A percentile compares a stretch with the other conserved stretches of the same genome.
Evolutionary conservation across 106 monocot genomes (phyloP).

Genomic region (Vanilla planifolia): DNA sequence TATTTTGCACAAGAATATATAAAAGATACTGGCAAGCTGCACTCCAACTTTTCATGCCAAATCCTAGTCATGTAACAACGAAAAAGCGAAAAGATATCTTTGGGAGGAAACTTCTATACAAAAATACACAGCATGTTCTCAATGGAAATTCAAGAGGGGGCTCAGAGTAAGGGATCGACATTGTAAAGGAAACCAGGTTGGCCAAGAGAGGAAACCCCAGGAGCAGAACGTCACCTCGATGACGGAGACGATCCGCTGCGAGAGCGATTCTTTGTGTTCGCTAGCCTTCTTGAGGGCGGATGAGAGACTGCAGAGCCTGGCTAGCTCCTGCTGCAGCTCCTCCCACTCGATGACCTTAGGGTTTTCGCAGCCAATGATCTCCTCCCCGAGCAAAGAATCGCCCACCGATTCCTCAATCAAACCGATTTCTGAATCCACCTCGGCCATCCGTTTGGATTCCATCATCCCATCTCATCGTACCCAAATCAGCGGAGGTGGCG

Average conservation of each 20-base stretch:
- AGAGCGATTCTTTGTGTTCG: conserved; percentile 55
- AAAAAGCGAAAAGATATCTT: neutral
- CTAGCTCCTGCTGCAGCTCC: conserved; percentile 92
- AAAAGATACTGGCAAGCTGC: too few relatives aligned
- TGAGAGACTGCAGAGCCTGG: conserved; percentile 76
- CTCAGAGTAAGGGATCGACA: too few relatives aligned
- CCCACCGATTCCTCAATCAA: neutral
- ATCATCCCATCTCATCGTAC: conserved; percentile 8
- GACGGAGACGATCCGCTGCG: conserved; percentile 35
- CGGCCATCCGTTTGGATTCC: conserved; percentile 1
- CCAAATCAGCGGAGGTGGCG: neutral
- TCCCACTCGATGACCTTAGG: conserved; percentile 82
- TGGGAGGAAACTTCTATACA: too few relatives aligned
- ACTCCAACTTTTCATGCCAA: neutral
- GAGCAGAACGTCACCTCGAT: conserved; percentile 46
- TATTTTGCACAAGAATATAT: too few relatives aligned
- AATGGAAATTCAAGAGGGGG: too few relatives aligned
- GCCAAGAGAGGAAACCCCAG: neutral
- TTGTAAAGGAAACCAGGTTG: too few relatives aligned
- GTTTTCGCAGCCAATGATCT: conserved; percentile 22
- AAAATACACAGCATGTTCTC: too few relatives aligned
- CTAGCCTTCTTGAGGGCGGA: conserved; percentile 46
- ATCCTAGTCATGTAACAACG: neutral
- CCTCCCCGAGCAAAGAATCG: conserved; percentile 12
- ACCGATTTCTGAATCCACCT: neutral